Conservation (phyloP, 768 basidiomycete genomes). For the Lentinula boryana region DNA sequence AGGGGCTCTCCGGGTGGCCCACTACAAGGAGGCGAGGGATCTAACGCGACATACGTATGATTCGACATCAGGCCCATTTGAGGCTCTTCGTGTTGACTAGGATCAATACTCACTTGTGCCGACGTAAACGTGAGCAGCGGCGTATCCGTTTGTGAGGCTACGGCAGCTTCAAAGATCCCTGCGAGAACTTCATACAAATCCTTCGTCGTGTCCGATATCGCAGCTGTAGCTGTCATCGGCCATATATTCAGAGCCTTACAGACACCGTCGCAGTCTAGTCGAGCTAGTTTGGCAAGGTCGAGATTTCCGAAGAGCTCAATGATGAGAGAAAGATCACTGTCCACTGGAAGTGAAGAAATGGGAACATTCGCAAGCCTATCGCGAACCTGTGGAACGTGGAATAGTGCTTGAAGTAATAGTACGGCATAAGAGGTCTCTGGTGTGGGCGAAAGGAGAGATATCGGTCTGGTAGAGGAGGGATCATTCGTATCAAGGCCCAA, state of each 20-base stretch:
- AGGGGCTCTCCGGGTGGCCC: not conserved
- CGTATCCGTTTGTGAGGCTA: not conserved
- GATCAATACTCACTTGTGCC: not conserved
- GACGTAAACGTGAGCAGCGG: not conserved
- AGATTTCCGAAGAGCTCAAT: not conserved
- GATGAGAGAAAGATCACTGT: not conserved
- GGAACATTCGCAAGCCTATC: not conserved
- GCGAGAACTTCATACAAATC: not conserved
- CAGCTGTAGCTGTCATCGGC: not conserved
- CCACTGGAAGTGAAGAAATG: not conserved
- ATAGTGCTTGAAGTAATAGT: conserved; percentile 1
- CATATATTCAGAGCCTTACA: not conserved
- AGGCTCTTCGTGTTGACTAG: not conserved
- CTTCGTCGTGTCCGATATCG: not conserved
- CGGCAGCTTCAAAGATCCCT: not conserved
- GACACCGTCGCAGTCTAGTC: not conserved
- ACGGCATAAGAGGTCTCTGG: not conserved
- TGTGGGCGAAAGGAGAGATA: not conserved
- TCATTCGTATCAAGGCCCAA: not conserved
- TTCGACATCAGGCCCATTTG: not conserved
- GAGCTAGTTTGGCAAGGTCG: not conserved
- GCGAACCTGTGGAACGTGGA: conserved; percentile 2
- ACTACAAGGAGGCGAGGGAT: not conserved
- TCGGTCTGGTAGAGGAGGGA: not conserved
- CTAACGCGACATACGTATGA: not conserved